phyloP scores from a whole-genome alignment of 495 filamentous ascomycete species.

The Hypoxylon perforatum region DNA sequence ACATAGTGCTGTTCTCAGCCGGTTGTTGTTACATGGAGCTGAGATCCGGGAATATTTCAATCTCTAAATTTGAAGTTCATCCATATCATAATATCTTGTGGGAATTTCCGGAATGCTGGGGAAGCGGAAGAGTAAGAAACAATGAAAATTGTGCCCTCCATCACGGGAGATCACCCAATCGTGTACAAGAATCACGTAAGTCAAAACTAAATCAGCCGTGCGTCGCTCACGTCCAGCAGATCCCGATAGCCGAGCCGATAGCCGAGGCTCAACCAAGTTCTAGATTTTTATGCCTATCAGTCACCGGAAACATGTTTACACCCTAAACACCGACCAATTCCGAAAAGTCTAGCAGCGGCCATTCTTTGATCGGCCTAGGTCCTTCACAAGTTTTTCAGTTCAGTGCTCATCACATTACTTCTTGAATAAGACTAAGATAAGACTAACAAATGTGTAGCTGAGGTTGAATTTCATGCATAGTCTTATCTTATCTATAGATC shows the following conservation, averaged over 20 bases:
- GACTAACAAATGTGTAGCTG: too few relatives aligned
- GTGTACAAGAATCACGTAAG: slow-evolving; percentile 13
- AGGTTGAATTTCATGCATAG: too few relatives aligned
- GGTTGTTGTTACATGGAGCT: not conserved
- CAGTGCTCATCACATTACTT: too few relatives aligned
- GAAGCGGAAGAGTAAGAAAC: slow-evolving; percentile 11
- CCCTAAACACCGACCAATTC: too few relatives aligned
- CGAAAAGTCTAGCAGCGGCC: too few relatives aligned
- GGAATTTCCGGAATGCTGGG: not conserved
- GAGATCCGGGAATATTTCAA: slow-evolving; percentile 9
- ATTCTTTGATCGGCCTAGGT: too few relatives aligned
- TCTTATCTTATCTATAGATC: too few relatives aligned
- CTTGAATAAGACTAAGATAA: too few relatives aligned
- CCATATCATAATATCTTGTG: not conserved
- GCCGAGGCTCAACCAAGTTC: slow-evolving; percentile 4
- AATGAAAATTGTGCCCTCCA: slow-evolving; percentile 18
- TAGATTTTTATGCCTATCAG: not conserved
- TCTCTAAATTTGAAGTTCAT: not conserved
- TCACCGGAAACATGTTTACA: not conserved
- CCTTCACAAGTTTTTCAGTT: too few relatives aligned
- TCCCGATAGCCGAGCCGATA: slow-evolving; percentile 33
- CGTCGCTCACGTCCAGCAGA: slow-evolving; percentile 17
- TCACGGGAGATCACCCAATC: slow-evolving; percentile 28
- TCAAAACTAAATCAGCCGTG: slow-evolving; percentile 28
- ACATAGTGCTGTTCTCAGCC: slow-evolving; percentile 10